Evolutionary conservation across 2,329 filamentous ascomycete genomes (phyloP), one percentile per base, ranked within the genome.

Genomic region (Trichoderma lentiforme): DNA sequence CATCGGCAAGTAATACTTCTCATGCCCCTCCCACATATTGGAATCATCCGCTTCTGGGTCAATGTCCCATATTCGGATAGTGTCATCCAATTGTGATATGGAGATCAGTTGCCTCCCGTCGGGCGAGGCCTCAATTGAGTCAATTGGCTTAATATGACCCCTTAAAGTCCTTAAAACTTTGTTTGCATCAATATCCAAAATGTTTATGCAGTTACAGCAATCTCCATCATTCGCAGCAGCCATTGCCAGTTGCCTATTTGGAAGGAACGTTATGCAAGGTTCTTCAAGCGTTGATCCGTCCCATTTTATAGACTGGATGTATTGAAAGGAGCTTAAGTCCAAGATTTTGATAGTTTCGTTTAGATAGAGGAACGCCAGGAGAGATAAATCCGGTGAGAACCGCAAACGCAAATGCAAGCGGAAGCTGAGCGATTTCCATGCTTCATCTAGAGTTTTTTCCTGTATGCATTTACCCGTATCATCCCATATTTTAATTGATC

Each of bases 211-310:
- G 8, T 21, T 15, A 1, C 6, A 2, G 5, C 6, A 0, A 12
- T 0, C 4, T 21, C 43, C 43, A 9, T n/a, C 3, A 47, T 2
- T 21, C n/a, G 11, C 8, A 15, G n/a, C 0, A 15, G 8, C 2
- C 26, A 61, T 6, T 6, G 30, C 58, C 32, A 61, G n/a, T 32
- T 61, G 30, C 18, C 14, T 32, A 61, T 61, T 24, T 24, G 58
- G 18, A n/a, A 36, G n/a, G 4, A 61, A 36, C 2, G n/a, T 3
- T 0, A 14, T 2, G 18, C 6, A 24, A 24, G n/a, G 9, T 7
- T 5, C 1, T 24, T 21, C 51, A 26, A 26, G 0, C 4, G 0
- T 15, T 0, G 18, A 8, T 0, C 1, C 3, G 6, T 26, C 21
- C 21, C 51, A 56, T 6, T 26, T 26, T 12, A 28, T 24, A 21